phyloP scores from a whole-genome alignment of 495 filamentous ascomycete species.

The Hamigera avellanea region DNA sequence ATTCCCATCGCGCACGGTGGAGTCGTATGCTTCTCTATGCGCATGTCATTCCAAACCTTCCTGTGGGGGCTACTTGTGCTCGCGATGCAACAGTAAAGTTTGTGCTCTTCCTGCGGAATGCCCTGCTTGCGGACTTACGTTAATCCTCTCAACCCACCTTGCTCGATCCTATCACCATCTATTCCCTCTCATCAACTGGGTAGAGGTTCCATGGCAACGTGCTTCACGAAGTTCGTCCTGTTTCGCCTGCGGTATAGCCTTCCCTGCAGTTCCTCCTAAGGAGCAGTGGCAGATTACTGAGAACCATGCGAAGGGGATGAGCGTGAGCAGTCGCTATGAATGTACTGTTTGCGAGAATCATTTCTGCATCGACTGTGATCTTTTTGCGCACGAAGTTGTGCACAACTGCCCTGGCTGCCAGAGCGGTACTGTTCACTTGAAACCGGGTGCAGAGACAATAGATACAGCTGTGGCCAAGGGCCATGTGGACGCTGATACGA shows the following conservation, averaged over 20 bases:
- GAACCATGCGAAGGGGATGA: constrained; percentile 47
- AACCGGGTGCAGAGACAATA: background rate
- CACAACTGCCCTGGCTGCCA: constrained; percentile 96
- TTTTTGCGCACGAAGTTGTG: constrained; percentile 83
- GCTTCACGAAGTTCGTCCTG: constrained; percentile 37
- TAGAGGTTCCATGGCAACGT: constrained; percentile 72
- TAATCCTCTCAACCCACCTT: constrained; percentile 91
- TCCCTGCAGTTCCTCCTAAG: constrained; percentile 34
- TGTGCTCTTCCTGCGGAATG: constrained; percentile 88
- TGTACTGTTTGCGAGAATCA: constrained; percentile 75
- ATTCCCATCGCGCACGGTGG: constrained; percentile 86
- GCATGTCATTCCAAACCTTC: constrained; percentile 82
- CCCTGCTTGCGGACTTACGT: constrained; percentile 80
- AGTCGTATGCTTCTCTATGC: constrained; percentile 62
- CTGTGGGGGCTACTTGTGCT: constrained; percentile 84
- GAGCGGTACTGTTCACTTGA: constrained; percentile 29
- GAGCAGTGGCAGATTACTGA: constrained; percentile 26
- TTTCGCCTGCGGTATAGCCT: constrained; percentile 40
- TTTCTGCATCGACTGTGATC: constrained; percentile 96
- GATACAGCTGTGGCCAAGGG: constrained; percentile 3
- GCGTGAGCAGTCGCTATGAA: constrained; percentile 77
- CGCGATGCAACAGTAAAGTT: constrained; percentile 78
- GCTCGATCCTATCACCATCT: constrained; percentile 93
- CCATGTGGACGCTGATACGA: constrained; percentile 9
- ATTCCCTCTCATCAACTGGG: constrained; percentile 85